Evolutionary conservation across 2,329 filamentous ascomycete species (phyloP).

Genomic region (Davidsoniella virescens): DNA sequence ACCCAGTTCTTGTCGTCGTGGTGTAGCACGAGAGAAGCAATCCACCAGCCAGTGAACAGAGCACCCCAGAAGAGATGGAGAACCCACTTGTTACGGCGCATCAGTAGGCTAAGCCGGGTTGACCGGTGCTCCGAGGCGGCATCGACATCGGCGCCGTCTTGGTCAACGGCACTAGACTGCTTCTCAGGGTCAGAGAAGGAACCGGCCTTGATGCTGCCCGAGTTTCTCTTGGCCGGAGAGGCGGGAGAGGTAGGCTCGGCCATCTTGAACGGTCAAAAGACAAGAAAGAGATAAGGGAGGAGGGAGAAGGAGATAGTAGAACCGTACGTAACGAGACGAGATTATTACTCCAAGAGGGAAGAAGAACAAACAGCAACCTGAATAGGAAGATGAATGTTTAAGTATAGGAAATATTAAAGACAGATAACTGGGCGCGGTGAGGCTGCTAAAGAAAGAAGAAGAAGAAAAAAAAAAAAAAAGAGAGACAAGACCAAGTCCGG

Average conservation of each 20-base stretch:
- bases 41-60: conserved; percentile 51
- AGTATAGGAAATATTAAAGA: too few species aligned
- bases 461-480: background rate
- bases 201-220: background rate
- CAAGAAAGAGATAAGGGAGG: background rate
- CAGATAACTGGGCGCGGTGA: too few species aligned
- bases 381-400: too few species aligned
- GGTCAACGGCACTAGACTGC: background rate
- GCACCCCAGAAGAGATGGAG: conserved; percentile 30
- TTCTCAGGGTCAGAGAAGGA: conserved; percentile 1
- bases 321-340: too few species aligned
- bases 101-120: conserved; percentile 22
- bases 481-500: background rate
- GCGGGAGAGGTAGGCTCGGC: conserved; percentile 7
- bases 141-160: background rate
- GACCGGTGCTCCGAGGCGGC: conserved; percentile 14
- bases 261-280: background rate
- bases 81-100: conserved; percentile 28
- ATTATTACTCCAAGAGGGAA: too few species aligned
- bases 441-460: background rate
- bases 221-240: background rate
- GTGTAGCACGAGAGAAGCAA: conserved; percentile 57
- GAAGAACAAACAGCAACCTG: too few species aligned
- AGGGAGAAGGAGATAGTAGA: background rate
- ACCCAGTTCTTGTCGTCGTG: conserved; percentile 62